Evolutionary conservation across 768 basidiomycete genomes (phyloP).

Genomic region (Infundibulicybe gibba): DNA sequence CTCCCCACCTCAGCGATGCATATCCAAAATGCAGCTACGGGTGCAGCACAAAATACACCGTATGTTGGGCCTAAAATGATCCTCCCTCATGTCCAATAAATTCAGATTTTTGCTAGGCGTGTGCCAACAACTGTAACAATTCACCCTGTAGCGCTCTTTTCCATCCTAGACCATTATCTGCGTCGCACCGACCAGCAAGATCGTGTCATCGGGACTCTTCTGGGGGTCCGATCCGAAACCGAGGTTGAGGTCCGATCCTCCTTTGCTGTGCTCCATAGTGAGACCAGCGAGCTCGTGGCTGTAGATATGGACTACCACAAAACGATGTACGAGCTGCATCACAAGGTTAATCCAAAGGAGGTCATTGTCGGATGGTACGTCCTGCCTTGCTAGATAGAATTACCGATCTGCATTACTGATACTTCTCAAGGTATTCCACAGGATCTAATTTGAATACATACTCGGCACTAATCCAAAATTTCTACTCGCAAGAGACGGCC

Average conservation of each 20-base stretch:
- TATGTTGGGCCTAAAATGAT: constrained; percentile 19
- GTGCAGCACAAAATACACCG: constrained; percentile 31
- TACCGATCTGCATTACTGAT: constrained; percentile 2
- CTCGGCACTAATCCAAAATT: constrained; percentile 96
- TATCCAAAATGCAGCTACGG: constrained; percentile 31
- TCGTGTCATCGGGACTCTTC: constrained; percentile 92
- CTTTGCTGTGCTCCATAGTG: constrained; percentile 91
- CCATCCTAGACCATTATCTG: constrained; percentile 95
- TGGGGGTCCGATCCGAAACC: constrained; percentile 71
- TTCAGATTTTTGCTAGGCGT: constrained; percentile 39
- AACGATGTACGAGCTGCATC: constrained; percentile 87
- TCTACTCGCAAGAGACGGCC: constrained; percentile 89
- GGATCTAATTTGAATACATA: constrained; percentile 89
- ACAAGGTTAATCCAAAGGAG: constrained; percentile 81
- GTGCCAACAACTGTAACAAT: constrained; percentile 74
- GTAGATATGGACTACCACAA: constrained; percentile 97
- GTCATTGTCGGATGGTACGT: constrained; percentile 93
- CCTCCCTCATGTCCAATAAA: constrained; percentile 4
- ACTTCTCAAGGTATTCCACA: constrained; percentile 79
- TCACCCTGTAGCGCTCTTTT: constrained; percentile 90
- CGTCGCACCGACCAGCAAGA: constrained; percentile 78
- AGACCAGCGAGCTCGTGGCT: constrained; percentile 89
- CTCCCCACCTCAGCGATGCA: constrained; percentile 48
- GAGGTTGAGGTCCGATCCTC: constrained; percentile 77
- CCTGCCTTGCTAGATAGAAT: constrained; percentile 1